These are phyloP conservation scores for Phytophthora megakarya DNA, from an alignment of 352 stramenopile genomes.

Conservation along the genomic window DNA sequence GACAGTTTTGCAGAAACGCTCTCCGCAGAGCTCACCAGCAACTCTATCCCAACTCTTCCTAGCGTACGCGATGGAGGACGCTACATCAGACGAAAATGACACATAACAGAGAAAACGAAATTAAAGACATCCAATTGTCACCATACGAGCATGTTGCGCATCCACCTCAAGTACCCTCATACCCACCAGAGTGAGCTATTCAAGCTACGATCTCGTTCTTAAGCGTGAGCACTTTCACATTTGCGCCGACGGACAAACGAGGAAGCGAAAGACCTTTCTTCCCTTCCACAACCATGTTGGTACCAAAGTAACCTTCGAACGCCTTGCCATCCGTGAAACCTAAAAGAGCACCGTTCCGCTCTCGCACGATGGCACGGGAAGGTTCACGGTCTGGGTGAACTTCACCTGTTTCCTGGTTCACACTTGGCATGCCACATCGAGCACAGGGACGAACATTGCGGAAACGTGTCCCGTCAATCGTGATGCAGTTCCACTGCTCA, in stretches of 20 bases:
- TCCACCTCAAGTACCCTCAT: neutral
- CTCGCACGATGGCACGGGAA: constrained; percentile 49
- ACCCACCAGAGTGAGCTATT: constrained; percentile 13
- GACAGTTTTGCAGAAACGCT: constrained; percentile 21
- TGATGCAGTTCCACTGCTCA: constrained; percentile 75
- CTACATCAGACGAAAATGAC: constrained; percentile 49
- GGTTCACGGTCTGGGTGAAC: constrained; percentile 53
- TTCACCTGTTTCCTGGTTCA: constrained; percentile 70
- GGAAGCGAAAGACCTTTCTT: constrained; percentile 9
- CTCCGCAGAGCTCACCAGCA: constrained; percentile 10
- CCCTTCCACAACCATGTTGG: constrained; percentile 66
- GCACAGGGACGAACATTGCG: constrained; percentile 77
- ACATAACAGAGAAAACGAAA: constrained; percentile 12
- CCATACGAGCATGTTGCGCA: neutral
- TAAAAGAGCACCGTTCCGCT: constrained; percentile 65
- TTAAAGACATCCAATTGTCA: neutral
- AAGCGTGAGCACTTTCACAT: constrained; percentile 69
- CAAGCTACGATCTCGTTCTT: constrained; percentile 64
- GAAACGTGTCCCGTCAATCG: constrained; percentile 57
- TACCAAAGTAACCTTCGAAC: constrained; percentile 76
- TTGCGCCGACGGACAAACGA: constrained; percentile 46
- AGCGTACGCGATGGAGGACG: constrained; percentile 58
- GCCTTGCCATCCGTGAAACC: constrained; percentile 61
- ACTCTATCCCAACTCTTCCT: constrained; percentile 37
- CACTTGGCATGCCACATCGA: constrained; percentile 78